phyloP scores from a whole-genome alignment of 1,284 basidiomycete genomes.

The Cutaneotrichosporon spelunceum region DNA sequence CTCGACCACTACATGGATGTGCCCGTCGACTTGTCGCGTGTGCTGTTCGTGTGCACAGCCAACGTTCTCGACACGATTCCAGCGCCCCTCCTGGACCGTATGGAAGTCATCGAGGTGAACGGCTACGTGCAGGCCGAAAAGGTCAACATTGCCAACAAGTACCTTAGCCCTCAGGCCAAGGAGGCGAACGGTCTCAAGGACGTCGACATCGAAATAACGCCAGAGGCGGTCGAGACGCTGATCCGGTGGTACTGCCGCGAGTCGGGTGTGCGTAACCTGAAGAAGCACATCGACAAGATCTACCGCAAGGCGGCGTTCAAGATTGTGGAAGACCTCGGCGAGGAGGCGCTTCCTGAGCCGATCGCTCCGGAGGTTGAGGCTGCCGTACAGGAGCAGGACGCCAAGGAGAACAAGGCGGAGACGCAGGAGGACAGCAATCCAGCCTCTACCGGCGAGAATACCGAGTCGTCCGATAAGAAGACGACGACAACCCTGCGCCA shows the following conservation, averaged over 20 bases:
- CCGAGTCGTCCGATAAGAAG: slow-evolving; percentile 36
- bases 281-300: slow-evolving; percentile 98
- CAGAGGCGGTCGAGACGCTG: slow-evolving; percentile 77
- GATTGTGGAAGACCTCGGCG: slow-evolving; percentile 87
- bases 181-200: slow-evolving; percentile 81
- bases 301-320: slow-evolving; percentile 95
- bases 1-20: slow-evolving; percentile 98
- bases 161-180: slow-evolving; percentile 91
- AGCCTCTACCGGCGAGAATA: slow-evolving; percentile 46
- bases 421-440: slow-evolving; percentile 51
- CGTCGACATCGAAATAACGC: slow-evolving; percentile 73
- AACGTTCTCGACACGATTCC: slow-evolving; percentile 95
- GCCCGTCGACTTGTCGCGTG: slow-evolving; percentile 90
- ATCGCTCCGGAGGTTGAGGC: not conserved
- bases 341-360: slow-evolving; percentile 75
- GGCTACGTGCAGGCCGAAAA: slow-evolving; percentile 98
- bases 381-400: not conserved
- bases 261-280: slow-evolving; percentile 89
- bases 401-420: slow-evolving; percentile 34
- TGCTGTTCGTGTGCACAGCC: slow-evolving; percentile 96
- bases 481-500: slow-evolving; percentile 69
- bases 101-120: slow-evolving; percentile 95
- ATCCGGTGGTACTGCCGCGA: slow-evolving; percentile 98
- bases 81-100: slow-evolving; percentile 89
- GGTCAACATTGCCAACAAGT: slow-evolving; percentile 82